Evolutionary conservation across 345 rosid species (phyloP), one percentile per base, ranked within the genome.

Genomic region (Eucalyptus marginata): DNA sequence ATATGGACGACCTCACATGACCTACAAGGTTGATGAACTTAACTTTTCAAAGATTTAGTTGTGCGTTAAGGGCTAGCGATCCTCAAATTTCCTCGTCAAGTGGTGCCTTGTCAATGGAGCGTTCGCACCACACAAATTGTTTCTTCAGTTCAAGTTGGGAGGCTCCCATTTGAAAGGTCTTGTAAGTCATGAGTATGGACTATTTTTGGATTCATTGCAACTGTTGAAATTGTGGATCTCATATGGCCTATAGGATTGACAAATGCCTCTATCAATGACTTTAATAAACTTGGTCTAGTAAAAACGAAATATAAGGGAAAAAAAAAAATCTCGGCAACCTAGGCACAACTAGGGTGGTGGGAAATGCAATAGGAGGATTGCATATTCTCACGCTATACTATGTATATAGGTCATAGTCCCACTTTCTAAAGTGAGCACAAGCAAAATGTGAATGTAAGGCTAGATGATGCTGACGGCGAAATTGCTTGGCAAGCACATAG

Each of bases 1-100:
- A 64, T n/a, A 0, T 64, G 10, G 0, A 64, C n/a, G 0, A 64
- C n/a, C 18, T 64, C 36, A 7, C 36, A n/a, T 64, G 17, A 2
- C 71, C 36, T n/a, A n/a, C 2, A 64, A 2, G 10, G 18, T 52
- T 18, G 58, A 18, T 9, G 58, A 52, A 52, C 58, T 52, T 18
- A 52, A 52, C 58, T 52, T 52, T 52, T 4, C 5, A 5, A 52
- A 52, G 58, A 52, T 52, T 52, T 52, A 18, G 58, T 52, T 1
- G 44, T 29, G 16, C n/a, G 44, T 16, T 9, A 13, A n/a, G 13
- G 62, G 62, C 43, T 18, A n/a, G 43, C 6, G 24, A 86, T 50
- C 43, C 43, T 36, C 36, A 52, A 29, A 49, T 86, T 50, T n/a
- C 62, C 27, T 49, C 16, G 6, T 27, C 58, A 10, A 52, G 12